These are phyloP conservation scores for Mantamonas sphyraenae DNA, from an alignment of 78 protist species.

Conservation along the genomic window DNA sequence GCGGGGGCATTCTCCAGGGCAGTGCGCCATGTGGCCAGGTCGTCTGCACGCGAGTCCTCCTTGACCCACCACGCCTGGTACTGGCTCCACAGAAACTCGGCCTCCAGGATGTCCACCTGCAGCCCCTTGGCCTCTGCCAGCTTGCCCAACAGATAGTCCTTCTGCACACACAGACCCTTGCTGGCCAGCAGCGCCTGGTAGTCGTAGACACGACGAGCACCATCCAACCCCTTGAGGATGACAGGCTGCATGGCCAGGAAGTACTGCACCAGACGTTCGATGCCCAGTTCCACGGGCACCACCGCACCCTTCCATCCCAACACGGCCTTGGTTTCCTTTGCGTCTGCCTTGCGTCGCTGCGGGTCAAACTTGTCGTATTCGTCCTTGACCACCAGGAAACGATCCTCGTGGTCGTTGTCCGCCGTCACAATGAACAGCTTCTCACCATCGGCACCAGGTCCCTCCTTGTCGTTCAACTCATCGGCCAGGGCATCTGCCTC, in stretches of 20 bases:
- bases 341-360: not conserved
- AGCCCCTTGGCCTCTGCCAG: not conserved
- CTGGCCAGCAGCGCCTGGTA: not conserved
- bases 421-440: not conserved
- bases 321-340: not conserved
- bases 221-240: not conserved
- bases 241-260: not conserved
- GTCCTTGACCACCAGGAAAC: not conserved
- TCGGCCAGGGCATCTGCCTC: not conserved
- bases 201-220: not conserved
- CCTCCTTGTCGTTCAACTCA: not conserved
- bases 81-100: too few relatives aligned
- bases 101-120: not conserved
- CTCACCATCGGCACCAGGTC: not conserved
- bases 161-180: not conserved
- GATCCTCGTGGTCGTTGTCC: not conserved
- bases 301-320: not conserved
- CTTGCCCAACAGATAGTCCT: not conserved
- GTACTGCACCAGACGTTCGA: not conserved
- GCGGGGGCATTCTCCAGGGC: too few relatives aligned
- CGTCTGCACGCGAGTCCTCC: too few relatives aligned
- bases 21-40: too few relatives aligned
- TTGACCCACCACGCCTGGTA: too few relatives aligned
- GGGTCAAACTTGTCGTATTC: conserved; percentile 1
- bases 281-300: not conserved